Conservation (phyloP, 441 rosid genomes). For the Metrosideros polymorpha region DNA sequence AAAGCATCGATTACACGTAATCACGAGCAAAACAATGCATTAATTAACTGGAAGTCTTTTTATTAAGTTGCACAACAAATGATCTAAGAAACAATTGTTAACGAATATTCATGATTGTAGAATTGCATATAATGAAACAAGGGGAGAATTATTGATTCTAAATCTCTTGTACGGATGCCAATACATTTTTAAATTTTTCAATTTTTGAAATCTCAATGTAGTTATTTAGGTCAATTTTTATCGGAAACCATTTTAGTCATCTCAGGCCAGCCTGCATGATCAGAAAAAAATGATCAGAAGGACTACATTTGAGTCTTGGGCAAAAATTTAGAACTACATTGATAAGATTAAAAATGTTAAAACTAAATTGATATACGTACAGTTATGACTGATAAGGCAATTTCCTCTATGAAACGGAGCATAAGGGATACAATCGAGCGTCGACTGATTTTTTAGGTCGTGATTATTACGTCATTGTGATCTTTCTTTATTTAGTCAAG, state of each 20-base stretch:
- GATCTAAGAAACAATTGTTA: background rate
- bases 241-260: too few relatives aligned
- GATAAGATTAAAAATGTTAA: too few relatives aligned
- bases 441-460: background rate
- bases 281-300: too few relatives aligned
- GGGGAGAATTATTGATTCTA: background rate
- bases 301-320: too few relatives aligned
- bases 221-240: fast-evolving
- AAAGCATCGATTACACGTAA: background rate
- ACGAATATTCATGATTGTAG: background rate
- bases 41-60: background rate
- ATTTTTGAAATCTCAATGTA: background rate
- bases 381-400: background rate
- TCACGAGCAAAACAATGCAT: background rate
- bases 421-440: background rate
- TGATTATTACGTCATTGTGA: background rate
- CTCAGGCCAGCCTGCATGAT: too few relatives aligned
- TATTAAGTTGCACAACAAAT: background rate
- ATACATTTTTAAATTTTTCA: fast-evolving
- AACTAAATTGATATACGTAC: too few relatives aligned
- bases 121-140: background rate
- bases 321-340: too few relatives aligned
- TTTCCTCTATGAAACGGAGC: background rate
- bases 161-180: fast-evolving
- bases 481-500: background rate